phyloP scores from a whole-genome alignment of 495 filamentous ascomycete genomes.

The Cairneyella variabilis region DNA sequence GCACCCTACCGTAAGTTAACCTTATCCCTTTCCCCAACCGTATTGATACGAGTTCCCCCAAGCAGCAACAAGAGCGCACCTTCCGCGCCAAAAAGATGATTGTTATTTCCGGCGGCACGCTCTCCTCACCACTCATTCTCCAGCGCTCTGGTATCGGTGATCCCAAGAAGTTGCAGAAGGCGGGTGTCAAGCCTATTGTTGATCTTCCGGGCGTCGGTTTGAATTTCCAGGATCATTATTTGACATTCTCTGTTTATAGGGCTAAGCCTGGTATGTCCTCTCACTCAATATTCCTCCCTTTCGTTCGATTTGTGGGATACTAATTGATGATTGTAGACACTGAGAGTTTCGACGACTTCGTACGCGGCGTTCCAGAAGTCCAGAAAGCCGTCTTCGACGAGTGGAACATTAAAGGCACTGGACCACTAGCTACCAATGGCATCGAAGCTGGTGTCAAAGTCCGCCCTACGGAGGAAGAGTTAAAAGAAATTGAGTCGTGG shows the following conservation, averaged over 20 bases:
- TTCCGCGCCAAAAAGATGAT: constrained; percentile 75
- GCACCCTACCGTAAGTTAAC: constrained; percentile 30
- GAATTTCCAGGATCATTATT: constrained; percentile 85
- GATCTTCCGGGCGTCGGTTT: constrained; percentile 75
- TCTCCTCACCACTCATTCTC: constrained; percentile 74
- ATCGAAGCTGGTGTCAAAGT: constrained; percentile 84
- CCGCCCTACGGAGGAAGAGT: constrained; percentile 65
- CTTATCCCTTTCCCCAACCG: constrained; percentile 25
- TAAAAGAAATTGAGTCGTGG: constrained; percentile 62
- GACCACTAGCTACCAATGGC: constrained; percentile 76
- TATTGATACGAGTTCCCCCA: constrained; percentile 37
- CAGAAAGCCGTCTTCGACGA: constrained; percentile 68
- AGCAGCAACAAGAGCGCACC: constrained; percentile 45
- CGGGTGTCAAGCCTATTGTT: constrained; percentile 66
- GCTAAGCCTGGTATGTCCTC: constrained; percentile 56
- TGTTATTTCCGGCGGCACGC: constrained; percentile 73
- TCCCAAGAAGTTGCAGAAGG: constrained; percentile 67
- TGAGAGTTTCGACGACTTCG: constrained; percentile 79
- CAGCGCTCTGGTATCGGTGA: constrained; percentile 71
- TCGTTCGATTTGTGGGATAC: too few species aligned
- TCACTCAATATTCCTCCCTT: neutral
- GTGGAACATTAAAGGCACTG: constrained; percentile 76
- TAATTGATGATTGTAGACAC: constrained; percentile 35
- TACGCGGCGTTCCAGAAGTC: constrained; percentile 66
- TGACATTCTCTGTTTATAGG: constrained; percentile 71